These are phyloP conservation scores for Mrakia hoshinonis DNA, from an alignment of 768 basidiomycete species.

Conservation along the genomic window DNA sequence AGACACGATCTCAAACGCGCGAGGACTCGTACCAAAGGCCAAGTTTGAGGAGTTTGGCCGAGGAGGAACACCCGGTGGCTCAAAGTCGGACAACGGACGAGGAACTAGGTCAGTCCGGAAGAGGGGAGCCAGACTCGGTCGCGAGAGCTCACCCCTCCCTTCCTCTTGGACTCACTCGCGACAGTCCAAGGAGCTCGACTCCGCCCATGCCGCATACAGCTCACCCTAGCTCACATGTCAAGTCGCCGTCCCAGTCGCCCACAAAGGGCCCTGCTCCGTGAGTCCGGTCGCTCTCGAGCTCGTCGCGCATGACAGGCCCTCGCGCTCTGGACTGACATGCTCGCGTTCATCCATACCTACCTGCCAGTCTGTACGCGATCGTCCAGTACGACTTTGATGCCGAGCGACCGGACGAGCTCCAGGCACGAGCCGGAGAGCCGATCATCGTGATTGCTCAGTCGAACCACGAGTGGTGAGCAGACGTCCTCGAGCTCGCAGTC, in stretches of 20 bases:
- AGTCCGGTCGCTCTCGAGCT: not conserved
- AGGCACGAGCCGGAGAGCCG: conserved; percentile 84
- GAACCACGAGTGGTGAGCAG: conserved; percentile 81
- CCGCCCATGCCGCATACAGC: conserved; percentile 8
- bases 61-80: conserved; percentile 34
- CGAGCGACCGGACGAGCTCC: conserved; percentile 93
- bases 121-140: not conserved
- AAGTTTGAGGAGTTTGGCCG: conserved; percentile 89
- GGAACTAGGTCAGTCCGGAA: not conserved
- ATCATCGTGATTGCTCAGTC: conserved; percentile 97
- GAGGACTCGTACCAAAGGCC: conserved; percentile 72
- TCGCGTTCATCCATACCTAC: not conserved
- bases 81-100: conserved; percentile 3
- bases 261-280: conserved; percentile 11
- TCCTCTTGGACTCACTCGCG: not conserved
- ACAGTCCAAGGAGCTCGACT: not conserved
- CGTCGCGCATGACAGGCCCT: too few relatives aligned
- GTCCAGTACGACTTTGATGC: conserved; percentile 92
- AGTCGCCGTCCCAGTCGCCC: not conserved
- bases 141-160: not conserved
- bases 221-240: not conserved
- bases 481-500: too few relatives aligned
- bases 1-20: conserved; percentile 30
- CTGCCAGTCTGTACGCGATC: conserved; percentile 72
- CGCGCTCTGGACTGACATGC: not conserved